Conservation (phyloP, 306 rosid genomes). For the Nissolia schottii region DNA sequence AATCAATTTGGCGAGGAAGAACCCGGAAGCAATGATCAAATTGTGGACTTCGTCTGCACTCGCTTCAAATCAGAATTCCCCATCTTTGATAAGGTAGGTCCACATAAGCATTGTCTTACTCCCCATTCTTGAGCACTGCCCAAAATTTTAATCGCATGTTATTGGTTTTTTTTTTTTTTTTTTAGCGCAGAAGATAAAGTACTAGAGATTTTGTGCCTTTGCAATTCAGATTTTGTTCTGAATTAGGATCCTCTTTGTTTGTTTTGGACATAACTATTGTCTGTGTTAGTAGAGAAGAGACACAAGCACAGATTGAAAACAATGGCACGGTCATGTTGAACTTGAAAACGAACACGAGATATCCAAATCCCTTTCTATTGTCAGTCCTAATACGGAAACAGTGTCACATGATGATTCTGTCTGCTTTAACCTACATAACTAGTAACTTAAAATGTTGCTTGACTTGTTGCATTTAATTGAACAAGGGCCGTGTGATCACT, state of each 20-base stretch:
- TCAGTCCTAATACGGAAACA: neutral
- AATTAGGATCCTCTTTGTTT: too few species aligned
- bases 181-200: neutral
- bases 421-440: neutral
- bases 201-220: conserved; percentile 1
- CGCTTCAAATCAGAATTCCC: conserved; percentile 86
- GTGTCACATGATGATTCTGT: neutral
- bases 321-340: too few species aligned
- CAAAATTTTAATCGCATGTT: neutral
- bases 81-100: conserved; percentile 71
- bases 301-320: too few species aligned
- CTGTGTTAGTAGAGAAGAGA: too few species aligned
- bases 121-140: neutral
- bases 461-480: conserved; percentile 2
- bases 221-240: conserved; percentile 5
- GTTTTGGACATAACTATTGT: too few species aligned
- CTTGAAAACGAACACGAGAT: too few species aligned
- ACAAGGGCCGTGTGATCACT: neutral
- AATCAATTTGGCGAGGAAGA: conserved; percentile 84
- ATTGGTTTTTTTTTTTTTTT: neutral
- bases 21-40: conserved; percentile 83
- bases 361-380: neutral
- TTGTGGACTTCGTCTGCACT: conserved; percentile 72
- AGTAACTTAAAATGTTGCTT: neutral
- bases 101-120: neutral